Percentiles rank a stretch among this genome's conserved stretches.
Evolutionary conservation across 2,329 filamentous ascomycete species (phyloP).

Genomic region (Hysterium pulicare): DNA sequence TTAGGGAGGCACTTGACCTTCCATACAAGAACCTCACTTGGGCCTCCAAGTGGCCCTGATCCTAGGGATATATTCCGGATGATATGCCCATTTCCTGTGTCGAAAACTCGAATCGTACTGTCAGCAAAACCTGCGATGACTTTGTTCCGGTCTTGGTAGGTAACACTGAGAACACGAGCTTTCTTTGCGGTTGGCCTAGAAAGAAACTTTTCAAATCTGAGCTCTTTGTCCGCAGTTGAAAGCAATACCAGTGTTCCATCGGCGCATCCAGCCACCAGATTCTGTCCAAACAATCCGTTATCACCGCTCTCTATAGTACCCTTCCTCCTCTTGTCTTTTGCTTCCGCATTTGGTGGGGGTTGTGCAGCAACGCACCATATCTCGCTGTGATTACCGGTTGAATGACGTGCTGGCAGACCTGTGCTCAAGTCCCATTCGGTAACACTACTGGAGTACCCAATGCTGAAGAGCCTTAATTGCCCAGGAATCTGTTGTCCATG

Average conservation of each 20-base stretch:
- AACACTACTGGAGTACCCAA: constrained; percentile 86
- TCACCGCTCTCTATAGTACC: constrained; percentile 18
- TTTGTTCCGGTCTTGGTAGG: constrained; percentile 79
- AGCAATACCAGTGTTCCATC: constrained; percentile 87
- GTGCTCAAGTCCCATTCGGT: constrained; percentile 92
- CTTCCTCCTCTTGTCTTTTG: constrained; percentile 11
- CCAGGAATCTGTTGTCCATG: constrained; percentile 61
- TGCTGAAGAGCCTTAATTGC: constrained; percentile 85
- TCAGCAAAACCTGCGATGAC: constrained; percentile 94
- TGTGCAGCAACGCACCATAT: constrained; percentile 96
- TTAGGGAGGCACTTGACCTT: constrained; percentile 82
- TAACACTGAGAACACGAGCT: constrained; percentile 83
- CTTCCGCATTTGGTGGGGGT: constrained; percentile 53
- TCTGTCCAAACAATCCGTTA: constrained; percentile 38
- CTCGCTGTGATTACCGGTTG: constrained; percentile 88
- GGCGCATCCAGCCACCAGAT: constrained; percentile 83
- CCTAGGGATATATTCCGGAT: constrained; percentile 83
- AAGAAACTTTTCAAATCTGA: constrained; percentile 75
- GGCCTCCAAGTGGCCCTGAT: constrained; percentile 69
- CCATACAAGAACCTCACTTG: constrained; percentile 89
- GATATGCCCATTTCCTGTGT: constrained; percentile 73
- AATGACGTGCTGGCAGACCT: constrained; percentile 73
- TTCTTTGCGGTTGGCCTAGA: constrained; percentile 76
- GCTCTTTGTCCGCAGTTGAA: constrained; percentile 77
- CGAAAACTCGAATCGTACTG: constrained; percentile 87